Conservation (phyloP, 2,329 filamentous ascomycete species). For the Magnaporthiopsis rhizophila region DNA sequence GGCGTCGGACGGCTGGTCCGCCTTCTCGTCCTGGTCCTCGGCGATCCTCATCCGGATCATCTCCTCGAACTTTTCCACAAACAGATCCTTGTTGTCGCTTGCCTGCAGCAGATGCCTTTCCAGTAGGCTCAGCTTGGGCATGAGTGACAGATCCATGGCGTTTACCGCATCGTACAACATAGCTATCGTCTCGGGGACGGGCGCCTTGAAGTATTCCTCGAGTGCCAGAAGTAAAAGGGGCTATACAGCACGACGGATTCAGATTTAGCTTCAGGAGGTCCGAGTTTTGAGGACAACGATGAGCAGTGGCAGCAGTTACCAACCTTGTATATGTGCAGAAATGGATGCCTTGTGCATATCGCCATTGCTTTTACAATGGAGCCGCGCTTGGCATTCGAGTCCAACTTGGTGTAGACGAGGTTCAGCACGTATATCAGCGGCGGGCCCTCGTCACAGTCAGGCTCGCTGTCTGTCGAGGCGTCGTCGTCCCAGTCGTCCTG, state of each 20-base stretch:
- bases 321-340: constrained; percentile 97
- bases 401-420: constrained; percentile 95
- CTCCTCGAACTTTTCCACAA: constrained; percentile 93
- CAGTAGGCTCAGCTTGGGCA: constrained; percentile 76
- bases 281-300: background rate
- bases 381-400: constrained; percentile 85
- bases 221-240: constrained; percentile 82
- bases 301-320: background rate
- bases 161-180: constrained; percentile 90
- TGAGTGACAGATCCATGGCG: constrained; percentile 88
- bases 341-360: constrained; percentile 94
- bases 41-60: constrained; percentile 80
- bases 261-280: background rate
- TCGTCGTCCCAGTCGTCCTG: constrained; percentile 41
- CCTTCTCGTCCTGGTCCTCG: constrained; percentile 46
- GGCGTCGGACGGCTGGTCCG: constrained; percentile 37
- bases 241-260: constrained; percentile 30
- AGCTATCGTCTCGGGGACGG: constrained; percentile 78
- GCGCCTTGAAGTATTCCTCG: constrained; percentile 94
- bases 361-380: constrained; percentile 98
- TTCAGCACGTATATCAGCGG: constrained; percentile 96
- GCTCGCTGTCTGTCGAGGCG: constrained; percentile 51
- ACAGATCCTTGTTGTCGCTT: constrained; percentile 91
- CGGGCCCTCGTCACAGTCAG: constrained; percentile 70
- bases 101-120: constrained; percentile 82